Conservation (phyloP, 441 rosid genomes). For the Erodium trifolium region DNA sequence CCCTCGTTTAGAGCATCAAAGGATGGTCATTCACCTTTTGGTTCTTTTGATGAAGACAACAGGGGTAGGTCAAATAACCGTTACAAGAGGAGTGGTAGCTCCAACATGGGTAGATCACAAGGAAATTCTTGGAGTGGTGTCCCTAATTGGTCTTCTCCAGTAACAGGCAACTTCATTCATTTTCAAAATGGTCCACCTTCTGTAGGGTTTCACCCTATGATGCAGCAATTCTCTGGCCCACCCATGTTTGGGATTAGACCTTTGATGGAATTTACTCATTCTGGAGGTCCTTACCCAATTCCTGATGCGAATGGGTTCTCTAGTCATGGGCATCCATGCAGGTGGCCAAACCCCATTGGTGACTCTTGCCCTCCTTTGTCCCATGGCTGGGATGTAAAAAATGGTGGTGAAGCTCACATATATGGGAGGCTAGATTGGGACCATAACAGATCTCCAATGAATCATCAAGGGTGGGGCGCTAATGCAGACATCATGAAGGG, state of each 20-base stretch:
- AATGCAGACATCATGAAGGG: slow-evolving; percentile 8
- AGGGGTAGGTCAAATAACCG: slow-evolving; percentile 8
- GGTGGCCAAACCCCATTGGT: slow-evolving; percentile 1
- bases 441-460: slow-evolving; percentile 6
- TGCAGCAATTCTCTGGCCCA: slow-evolving; percentile 12
- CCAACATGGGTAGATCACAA: slow-evolving; percentile 13
- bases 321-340: slow-evolving; percentile 4
- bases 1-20: neutral
- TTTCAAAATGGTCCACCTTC: slow-evolving; percentile 12
- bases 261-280: slow-evolving; percentile 1
- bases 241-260: slow-evolving; percentile 12
- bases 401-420: slow-evolving; percentile 3
- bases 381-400: slow-evolving; percentile 7
- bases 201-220: slow-evolving; percentile 14
- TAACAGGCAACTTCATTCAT: slow-evolving; percentile 11
- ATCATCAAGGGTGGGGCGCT: neutral
- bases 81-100: slow-evolving; percentile 5
- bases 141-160: slow-evolving; percentile 13
- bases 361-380: slow-evolving; percentile 2
- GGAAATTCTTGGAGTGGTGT: slow-evolving; percentile 8
- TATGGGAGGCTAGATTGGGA: slow-evolving; percentile 7
- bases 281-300: slow-evolving; percentile 7
- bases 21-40: neutral
- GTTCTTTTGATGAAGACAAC: neutral
- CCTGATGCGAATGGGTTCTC: neutral